A percentile compares a stretch with the other conserved stretches of the same genome.
Evolutionary conservation across 805 yeast genomes (phyloP).

Genomic region (Kodamaea restingae): DNA sequence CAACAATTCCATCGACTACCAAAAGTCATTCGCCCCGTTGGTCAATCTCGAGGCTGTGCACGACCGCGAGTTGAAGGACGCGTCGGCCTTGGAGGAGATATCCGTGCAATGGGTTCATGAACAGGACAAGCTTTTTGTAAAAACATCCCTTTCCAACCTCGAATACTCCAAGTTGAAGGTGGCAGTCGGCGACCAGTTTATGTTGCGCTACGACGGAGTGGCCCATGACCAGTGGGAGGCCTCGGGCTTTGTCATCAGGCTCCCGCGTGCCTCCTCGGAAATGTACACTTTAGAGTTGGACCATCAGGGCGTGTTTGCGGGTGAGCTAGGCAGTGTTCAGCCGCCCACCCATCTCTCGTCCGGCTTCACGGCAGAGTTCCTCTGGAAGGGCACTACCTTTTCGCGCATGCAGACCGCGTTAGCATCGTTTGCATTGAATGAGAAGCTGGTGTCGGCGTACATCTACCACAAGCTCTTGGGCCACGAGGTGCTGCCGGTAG

Average conservation of each 20-base stretch:
- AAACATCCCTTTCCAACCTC: slow-evolving; percentile 63
- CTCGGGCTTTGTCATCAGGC: slow-evolving; percentile 62
- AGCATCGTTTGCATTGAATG: slow-evolving; percentile 63
- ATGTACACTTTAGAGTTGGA: not conserved
- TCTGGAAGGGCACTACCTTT: slow-evolving; percentile 84
- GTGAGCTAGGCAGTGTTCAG: not conserved
- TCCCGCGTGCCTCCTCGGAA: slow-evolving; percentile 45
- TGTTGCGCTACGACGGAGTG: slow-evolving; percentile 54
- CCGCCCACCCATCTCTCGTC: slow-evolving; percentile 52
- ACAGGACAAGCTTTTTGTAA: slow-evolving; percentile 61
- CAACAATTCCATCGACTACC: slow-evolving; percentile 80
- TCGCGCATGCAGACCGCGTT: slow-evolving; percentile 81
- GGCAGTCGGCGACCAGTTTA: slow-evolving; percentile 82
- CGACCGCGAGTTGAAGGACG: slow-evolving; percentile 69
- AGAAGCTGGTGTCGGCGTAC: slow-evolving; percentile 66
- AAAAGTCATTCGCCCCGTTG: slow-evolving; percentile 78
- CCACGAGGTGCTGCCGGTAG: slow-evolving; percentile 63
- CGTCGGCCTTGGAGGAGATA: slow-evolving; percentile 71
- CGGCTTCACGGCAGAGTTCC: slow-evolving; percentile 79
- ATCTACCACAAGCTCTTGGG: slow-evolving; percentile 79
- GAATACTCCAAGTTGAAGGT: slow-evolving; percentile 65
- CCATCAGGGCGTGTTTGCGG: no score
- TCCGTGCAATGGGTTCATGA: slow-evolving; percentile 71
- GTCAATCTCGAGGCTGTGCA: slow-evolving; percentile 78
- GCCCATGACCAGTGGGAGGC: slow-evolving; percentile 57